Evolutionary conservation across 2,329 filamentous ascomycete genomes (phyloP), one percentile per base, ranked within the genome.

Genomic region (Cordyceps farinosa): DNA sequence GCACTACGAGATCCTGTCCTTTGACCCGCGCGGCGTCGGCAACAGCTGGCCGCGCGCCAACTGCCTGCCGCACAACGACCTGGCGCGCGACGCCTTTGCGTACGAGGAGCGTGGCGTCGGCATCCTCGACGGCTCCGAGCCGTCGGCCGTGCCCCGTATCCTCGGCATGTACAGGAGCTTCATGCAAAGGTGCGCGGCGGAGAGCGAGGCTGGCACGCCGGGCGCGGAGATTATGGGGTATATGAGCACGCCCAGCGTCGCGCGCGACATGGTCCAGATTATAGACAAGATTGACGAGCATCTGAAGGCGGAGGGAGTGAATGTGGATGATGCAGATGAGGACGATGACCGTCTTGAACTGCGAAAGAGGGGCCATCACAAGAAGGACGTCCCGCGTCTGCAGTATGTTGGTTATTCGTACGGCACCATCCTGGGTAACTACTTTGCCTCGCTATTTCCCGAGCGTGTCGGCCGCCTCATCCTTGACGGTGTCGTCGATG

Each of bases 371-470:
- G 36, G 17, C 6, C 42, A 55, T 30, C 48, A 59, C 54, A 55
- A 10, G 9, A 15, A 32, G 4, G 62, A 65, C 15, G 51, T 58
- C 48, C 51, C 67, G 7, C 65, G 66, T 10, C 64, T 79, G 36
- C 74, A 76, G 64, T 81, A 79, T 64, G 78, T 77, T 74, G 78
- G 79, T 0, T 73, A 79, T 51, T 78, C 75, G 15, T 82, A 81
- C 73, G 22, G 66, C 10, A 67, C 63, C 17, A 17, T 64, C 0
- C 34, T 68, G 9, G 67, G 67, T 0, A 68, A 67, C 51, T 63
- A 64, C 0, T 67, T 68, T 48, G 67, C 67, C 1, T 68, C 67
- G 0, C 63, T 68, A 55, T 68, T 61, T 15, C 67, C 67, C 2
- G 67, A 66, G 3, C 65, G 67, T 13, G 65, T 78, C 5, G 74